Evolutionary conservation across 768 basidiomycete species (phyloP).

Genomic region (Tubosaeta sp.): DNA sequence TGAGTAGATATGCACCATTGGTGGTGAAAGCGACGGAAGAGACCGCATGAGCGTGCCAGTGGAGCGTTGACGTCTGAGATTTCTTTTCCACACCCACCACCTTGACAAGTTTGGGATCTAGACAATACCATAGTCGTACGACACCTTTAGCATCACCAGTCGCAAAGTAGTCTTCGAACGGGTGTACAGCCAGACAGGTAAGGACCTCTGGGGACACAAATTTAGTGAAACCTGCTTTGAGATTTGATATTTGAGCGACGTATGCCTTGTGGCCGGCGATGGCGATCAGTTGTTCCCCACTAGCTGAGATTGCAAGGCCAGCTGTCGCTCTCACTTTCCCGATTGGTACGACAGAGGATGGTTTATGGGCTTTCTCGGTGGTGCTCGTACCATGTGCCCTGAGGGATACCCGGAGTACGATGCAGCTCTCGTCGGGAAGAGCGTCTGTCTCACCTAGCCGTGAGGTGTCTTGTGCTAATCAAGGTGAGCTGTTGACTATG

Average conservation of each 20-base stretch:
- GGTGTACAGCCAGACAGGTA: constrained; percentile 85
- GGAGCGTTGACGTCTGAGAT: constrained; percentile 79
- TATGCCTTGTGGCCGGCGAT: constrained; percentile 76
- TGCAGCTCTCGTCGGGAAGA: constrained; percentile 40
- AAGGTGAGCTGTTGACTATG: background rate
- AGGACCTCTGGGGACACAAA: constrained; percentile 76
- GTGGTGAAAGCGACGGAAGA: constrained; percentile 81
- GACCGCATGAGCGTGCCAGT: constrained; percentile 97
- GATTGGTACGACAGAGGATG: constrained; percentile 50
- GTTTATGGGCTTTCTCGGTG: constrained; percentile 39
- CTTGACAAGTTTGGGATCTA: constrained; percentile 55
- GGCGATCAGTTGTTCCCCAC: constrained; percentile 74
- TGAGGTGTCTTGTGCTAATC: constrained; percentile 8
- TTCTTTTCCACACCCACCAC: constrained; percentile 67
- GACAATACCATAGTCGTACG: constrained; percentile 91
- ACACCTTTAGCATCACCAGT: constrained; percentile 86
- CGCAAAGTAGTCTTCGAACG: constrained; percentile 88
- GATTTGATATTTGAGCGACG: constrained; percentile 55
- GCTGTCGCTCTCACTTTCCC: constrained; percentile 65
- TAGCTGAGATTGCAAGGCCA: constrained; percentile 69
- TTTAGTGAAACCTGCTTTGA: constrained; percentile 70
- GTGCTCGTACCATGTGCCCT: constrained; percentile 35
- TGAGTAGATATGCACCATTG: constrained; percentile 89
- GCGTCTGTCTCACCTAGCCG: background rate
- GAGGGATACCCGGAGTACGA: constrained; percentile 62